Percentiles rank a stretch among this genome's conserved stretches.
Evolutionary conservation across 768 basidiomycete species (phyloP).

Genomic region (Dioszegia hungarica): DNA sequence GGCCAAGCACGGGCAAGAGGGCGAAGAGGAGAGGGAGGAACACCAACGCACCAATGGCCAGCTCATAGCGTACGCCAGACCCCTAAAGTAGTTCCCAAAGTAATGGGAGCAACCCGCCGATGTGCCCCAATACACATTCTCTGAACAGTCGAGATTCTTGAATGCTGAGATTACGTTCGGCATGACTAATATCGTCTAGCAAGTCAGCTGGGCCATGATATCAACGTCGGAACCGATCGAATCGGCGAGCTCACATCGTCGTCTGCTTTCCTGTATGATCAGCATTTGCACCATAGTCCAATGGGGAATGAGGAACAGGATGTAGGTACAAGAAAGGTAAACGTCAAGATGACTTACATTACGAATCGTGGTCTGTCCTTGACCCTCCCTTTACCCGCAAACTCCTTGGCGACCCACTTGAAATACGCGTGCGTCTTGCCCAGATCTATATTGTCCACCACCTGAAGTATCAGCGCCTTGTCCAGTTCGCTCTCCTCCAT

Average conservation of each 20-base stretch:
- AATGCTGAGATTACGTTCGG: slow-evolving; percentile 49
- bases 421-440: slow-evolving; percentile 50
- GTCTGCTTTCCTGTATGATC: slow-evolving; percentile 45
- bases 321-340: too few relatives aligned
- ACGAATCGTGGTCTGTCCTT: slow-evolving; percentile 49
- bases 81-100: slow-evolving; percentile 49
- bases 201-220: not conserved
- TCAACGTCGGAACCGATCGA: too few relatives aligned
- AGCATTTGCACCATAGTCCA: too few relatives aligned
- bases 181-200: slow-evolving; percentile 49
- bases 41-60: slow-evolving; percentile 47
- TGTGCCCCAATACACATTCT: slow-evolving; percentile 50
- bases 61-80: slow-evolving; percentile 49
- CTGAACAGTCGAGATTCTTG: slow-evolving; percentile 44
- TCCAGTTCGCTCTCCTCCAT: too few relatives aligned
- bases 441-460: slow-evolving; percentile 49
- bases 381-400: slow-evolving; percentile 42
- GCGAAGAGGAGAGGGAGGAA: not conserved
- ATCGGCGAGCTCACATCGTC: slow-evolving; percentile 47
- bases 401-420: slow-evolving; percentile 48
- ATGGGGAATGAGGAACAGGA: too few relatives aligned
- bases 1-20: not conserved
- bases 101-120: slow-evolving; percentile 45
- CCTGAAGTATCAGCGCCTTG: slow-evolving; percentile 15
- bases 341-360: slow-evolving; percentile 37